These are phyloP conservation scores for Magnaporthales sp. DNA, from an alignment of 2,329 filamentous ascomycete genomes.

Conservation along the genomic window DNA sequence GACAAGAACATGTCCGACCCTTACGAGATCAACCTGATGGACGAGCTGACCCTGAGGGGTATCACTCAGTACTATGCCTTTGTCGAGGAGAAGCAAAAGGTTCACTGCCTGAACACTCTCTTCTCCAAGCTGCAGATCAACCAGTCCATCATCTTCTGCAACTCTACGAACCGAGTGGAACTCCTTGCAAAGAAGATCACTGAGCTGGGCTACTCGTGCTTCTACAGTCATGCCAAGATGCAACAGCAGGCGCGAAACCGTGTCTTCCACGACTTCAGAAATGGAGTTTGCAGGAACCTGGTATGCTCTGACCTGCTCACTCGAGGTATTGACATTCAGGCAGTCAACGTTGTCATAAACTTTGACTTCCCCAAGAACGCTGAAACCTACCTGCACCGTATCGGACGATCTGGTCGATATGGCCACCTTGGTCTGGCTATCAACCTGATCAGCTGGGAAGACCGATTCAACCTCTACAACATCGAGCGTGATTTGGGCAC, in stretches of 20 bases:
- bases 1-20: conserved; percentile 96
- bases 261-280: conserved; percentile 98
- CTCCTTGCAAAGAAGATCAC: conserved; percentile 98
- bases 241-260: conserved; percentile 93
- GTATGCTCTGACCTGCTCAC: conserved; percentile 97
- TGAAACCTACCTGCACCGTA: conserved; percentile 96
- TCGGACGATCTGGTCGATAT: conserved; percentile 94
- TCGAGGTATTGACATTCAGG: conserved; percentile 98
- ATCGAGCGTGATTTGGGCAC: conserved; percentile 96
- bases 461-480: conserved; percentile 97
- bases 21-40: conserved; percentile 99
- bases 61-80: conserved; percentile 99
- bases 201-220: conserved; percentile 97
- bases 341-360: conserved; percentile 99
- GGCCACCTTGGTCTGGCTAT: conserved; percentile 96
- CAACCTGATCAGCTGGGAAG: conserved; percentile 99
- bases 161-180: conserved; percentile 97
- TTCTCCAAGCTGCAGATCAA: conserved; percentile 99
- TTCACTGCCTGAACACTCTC: conserved; percentile 96
- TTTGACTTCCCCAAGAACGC: conserved; percentile 99
- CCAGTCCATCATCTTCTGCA: conserved; percentile 99
- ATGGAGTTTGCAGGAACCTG: conserved; percentile 93
- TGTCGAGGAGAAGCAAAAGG: conserved; percentile 98
- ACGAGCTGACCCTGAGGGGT: conserved; percentile 92
- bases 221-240: conserved; percentile 99